Base-by-base conservation (phyloP, 2,329 filamentous ascomycete genomes). In the Podosphaera fusca region DNA sequence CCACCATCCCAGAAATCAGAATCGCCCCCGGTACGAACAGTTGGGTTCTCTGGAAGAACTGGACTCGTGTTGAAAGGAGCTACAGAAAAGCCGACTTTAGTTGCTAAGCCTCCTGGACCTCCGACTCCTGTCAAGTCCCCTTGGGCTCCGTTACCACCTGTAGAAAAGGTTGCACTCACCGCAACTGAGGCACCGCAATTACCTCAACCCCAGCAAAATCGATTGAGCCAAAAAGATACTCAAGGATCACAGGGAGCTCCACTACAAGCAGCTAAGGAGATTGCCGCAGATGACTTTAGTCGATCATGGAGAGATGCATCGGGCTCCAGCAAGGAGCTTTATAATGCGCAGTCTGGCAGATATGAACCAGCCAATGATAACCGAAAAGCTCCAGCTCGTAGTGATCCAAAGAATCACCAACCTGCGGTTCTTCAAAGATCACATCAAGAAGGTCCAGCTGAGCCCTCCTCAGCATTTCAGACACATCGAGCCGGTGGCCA, bases 201-300 rank as follows among this genome's bases (percentile, higher is more conserved):
- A 54, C 69, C 69, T 50, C 64, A 73, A 55, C 67, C 71, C 57
- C 69, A 69, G 47, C 69, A 67, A 52, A 65, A 71, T 62, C 76
- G 79, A 34, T 74, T 74, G 60, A 70, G 75, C 58, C 70, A 72
- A 30, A 75, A 73, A 64, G 81, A 87, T 61, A 68, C 73, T 9
- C 74, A 77, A 57, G 71, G 73, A 4, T 73, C 75, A 58, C 81
- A 82, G 60, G 72, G 72, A 56, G 72, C 73, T 61, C 72, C 73
- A 21, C 74, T 74, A 55, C 74, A 74, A 21, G 73, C 74, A 29
- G 76, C 84, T 0, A 87, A 87, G 65, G 89, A 96, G 67, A 94
- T 95, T 61, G 87, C 88, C 4, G 85, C 89, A 0, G 92, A 96
- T 68, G 90, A 95, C 62, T 96, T 95, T 66, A 94, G 84, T 67